Percentiles rank a stretch among this genome's conserved stretches.
Conservation (phyloP, 2,329 filamentous ascomycete genomes). For the Westerdykella ornata region DNA sequence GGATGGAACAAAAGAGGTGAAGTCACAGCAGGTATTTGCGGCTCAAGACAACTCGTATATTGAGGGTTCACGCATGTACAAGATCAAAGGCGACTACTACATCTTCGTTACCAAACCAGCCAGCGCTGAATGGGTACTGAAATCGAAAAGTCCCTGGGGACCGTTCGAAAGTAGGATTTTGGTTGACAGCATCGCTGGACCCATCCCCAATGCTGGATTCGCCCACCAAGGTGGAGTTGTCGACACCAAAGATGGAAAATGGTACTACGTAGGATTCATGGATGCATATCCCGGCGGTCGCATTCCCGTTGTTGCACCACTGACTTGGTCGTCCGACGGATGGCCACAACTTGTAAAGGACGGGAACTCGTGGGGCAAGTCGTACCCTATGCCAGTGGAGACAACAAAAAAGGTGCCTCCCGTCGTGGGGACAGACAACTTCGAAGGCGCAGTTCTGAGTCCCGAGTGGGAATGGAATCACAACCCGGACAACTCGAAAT, state of each 20-base stretch:
- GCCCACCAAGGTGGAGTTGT: constrained; percentile 54
- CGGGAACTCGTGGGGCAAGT: constrained; percentile 45
- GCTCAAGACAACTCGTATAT: constrained; percentile 36
- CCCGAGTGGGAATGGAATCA: constrained; percentile 57
- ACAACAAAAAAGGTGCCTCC: constrained; percentile 26
- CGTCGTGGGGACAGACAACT: constrained; percentile 42
- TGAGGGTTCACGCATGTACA: constrained; percentile 53
- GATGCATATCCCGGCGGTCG: constrained; percentile 52
- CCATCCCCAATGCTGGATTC: constrained; percentile 42
- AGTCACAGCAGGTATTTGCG: constrained; percentile 42
- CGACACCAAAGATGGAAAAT: constrained; percentile 46
- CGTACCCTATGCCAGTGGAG: constrained; percentile 37
- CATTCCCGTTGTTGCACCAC: constrained; percentile 52
- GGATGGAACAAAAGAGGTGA: constrained; percentile 45
- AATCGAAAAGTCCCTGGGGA: constrained; percentile 47
- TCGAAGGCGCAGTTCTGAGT: constrained; percentile 39
- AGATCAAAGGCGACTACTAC: constrained; percentile 51
- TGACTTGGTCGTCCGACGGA: constrained; percentile 48
- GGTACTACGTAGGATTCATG: constrained; percentile 55
- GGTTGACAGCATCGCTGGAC: constrained; percentile 39
- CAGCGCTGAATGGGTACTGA: constrained; percentile 45
- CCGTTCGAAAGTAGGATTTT: constrained; percentile 47
- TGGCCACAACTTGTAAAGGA: constrained; percentile 44
- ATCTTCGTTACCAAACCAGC: constrained; percentile 48
- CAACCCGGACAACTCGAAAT: constrained; percentile 50